Percentiles rank a stretch among this genome's conserved stretches.
Conservation (phyloP, 2,329 filamentous ascomycete species). For the Cladosporium phlei region DNA sequence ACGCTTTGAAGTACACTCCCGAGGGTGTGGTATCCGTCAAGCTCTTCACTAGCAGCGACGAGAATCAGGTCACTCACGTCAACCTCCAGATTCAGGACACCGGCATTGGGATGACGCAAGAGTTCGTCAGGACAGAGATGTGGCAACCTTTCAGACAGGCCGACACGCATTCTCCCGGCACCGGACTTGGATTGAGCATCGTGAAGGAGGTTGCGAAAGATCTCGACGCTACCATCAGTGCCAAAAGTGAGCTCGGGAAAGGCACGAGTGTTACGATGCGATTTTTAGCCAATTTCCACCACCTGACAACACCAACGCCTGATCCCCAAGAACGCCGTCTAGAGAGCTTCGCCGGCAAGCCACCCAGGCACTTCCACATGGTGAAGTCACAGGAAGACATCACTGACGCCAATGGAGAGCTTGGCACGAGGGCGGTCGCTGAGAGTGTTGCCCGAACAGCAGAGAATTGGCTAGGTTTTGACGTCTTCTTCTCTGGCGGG, state of each 20-base stretch:
- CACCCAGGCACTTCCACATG: not conserved
- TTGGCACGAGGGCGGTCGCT: not conserved
- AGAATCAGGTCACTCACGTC: not conserved
- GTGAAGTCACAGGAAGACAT: not conserved
- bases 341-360: not conserved
- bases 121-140: slow-evolving; percentile 27
- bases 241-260: slow-evolving; percentile 24
- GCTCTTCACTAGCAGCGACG: slow-evolving; percentile 3
- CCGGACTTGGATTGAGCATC: slow-evolving; percentile 34
- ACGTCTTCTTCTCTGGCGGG: not conserved
- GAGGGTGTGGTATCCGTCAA: not conserved
- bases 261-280: slow-evolving; percentile 22
- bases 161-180: slow-evolving; percentile 29
- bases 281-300: not conserved
- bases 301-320: not conserved
- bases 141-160: slow-evolving; percentile 34
- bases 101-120: slow-evolving; percentile 32
- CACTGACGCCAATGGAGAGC: not conserved
- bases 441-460: slow-evolving; percentile 4
- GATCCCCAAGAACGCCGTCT: not conserved
- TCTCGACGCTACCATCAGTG: slow-evolving; percentile 24
- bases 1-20: slow-evolving; percentile 44
- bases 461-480: not conserved
- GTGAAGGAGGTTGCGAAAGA: slow-evolving; percentile 30
- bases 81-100: slow-evolving; percentile 24